Base-by-base conservation (phyloP, 345 rosid species). In the Zanthoxylum bungeanum region DNA sequence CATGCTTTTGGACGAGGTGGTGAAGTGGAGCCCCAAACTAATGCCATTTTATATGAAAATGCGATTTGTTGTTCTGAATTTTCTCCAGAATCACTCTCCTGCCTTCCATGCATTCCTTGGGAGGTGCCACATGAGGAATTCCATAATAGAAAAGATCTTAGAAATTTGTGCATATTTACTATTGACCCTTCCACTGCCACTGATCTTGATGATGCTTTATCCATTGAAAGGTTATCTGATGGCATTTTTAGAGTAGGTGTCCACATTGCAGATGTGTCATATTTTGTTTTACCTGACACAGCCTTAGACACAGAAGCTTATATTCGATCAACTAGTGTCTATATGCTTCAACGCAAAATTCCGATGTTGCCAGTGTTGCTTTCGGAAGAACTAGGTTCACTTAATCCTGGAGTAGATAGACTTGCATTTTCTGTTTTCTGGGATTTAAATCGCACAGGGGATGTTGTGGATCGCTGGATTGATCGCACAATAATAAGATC, bases 141-240 rank as follows among this genome's bases (percentile, higher is more conserved):
- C 51, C 74, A 51, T 73, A 68, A 55, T 28, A 89, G 97, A 81
- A 78, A 68, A 77, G 97, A 94, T 76, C 76, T 89, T 64, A 90
- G 98, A 79, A 83, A 80, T 69, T 60, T 86, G 61, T 94, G 97
- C 86, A 72, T 86, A 44, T 84, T 90, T 61, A 89, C 97, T 3
- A 83, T 94, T 42, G 98, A 94, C 51, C 90, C 97, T 65, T 75
- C 88, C n/a, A 84, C 83, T 17, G 95, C 97, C 24, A 75, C 85
- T 49, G 98, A 92, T 59, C 95, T 94, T 56, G 98, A 94, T 66
- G 98, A 94, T 86, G 98, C 97, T 66, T 79, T 92, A 27, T 94
- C 97, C 27, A 77, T 90, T 73, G 91, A 94, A 79, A 77, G 77
- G 77, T 69, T 90, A 70, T 66, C 91, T 25, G 70, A 71, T 69